Evolutionary conservation across 2,329 filamentous ascomycete genomes (phyloP), one percentile per base, ranked within the genome.

Genomic region (Fusarium keratoplasticum): DNA sequence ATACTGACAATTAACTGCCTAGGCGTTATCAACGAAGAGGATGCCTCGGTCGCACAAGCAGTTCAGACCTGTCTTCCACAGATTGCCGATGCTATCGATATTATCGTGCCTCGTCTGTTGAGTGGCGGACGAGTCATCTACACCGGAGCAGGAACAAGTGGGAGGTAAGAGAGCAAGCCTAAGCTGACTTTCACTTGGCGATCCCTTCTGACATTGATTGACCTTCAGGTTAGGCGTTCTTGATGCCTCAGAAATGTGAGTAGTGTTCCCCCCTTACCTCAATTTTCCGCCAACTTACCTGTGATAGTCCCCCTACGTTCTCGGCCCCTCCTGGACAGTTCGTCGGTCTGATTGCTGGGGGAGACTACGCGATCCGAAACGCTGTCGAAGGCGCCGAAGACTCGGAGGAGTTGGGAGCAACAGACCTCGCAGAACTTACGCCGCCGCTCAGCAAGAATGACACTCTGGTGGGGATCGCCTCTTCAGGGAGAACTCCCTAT

Each of bases 341-440:
- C n/a, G 27, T 54, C 6, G 50, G 50, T 2, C 10, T 54, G 5
- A 54, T 54, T 14, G 50, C 50, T 8, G 50, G 50, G 3, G 50
- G 50, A 54, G 50, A 54, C 13, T 31, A 71, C 35, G 72, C 72
- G 1, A 70, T 74, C 9, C 70, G 70, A 25, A 67, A 74, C 38
- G 72, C 72, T n/a, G 63, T 66, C 6, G 72, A 74, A 58, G 72
- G 70, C 4, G 72, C 72, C 35, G 72, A 74, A 36, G 72, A 74
- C 20, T 67, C 64, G 2, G 69, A 69, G n/a, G 22, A 55, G 5
- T n/a, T 29, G 13, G 72, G 67, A 5, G 67, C 59, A 10, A 14
- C 64, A 33, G 70, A 73, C 35, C 64, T 70, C 1, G 11, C 33
- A n/a, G 22, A 47, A 9, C 25, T 74, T 8, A 42, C 54, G 18